A percentile compares a stretch with the other conserved stretches of the same genome.
These are phyloP conservation scores for Kwoniella newhampshirensis DNA, from an alignment of 768 basidiomycete genomes.

Conservation along the genomic window DNA sequence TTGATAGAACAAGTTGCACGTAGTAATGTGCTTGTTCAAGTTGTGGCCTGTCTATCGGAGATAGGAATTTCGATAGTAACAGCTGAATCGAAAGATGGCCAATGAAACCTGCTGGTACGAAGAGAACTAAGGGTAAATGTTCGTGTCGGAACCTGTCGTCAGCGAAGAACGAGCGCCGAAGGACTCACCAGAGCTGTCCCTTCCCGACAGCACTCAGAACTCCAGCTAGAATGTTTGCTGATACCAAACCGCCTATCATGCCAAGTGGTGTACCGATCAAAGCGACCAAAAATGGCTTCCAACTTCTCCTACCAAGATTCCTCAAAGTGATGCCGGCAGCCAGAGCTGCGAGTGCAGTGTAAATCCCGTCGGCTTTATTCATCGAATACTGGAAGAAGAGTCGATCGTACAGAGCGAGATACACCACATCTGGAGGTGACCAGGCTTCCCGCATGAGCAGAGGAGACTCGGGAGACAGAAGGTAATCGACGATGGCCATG, in stretches of 20 bases:
- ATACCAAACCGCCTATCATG: slow-evolving; percentile 62
- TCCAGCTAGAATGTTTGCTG: slow-evolving; percentile 70
- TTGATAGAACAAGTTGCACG: slow-evolving; percentile 62
- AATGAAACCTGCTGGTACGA: slow-evolving; percentile 70
- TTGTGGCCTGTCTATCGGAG: slow-evolving; percentile 56
- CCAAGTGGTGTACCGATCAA: slow-evolving; percentile 59
- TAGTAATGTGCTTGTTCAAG: slow-evolving; percentile 66
- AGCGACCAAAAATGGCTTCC: slow-evolving; percentile 55
- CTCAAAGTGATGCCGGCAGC: slow-evolving; percentile 57
- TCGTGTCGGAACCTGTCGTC: slow-evolving; percentile 65
- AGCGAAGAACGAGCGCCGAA: slow-evolving; percentile 15
- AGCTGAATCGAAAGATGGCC: slow-evolving; percentile 69
- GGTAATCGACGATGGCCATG: slow-evolving; percentile 71
- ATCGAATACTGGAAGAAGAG: slow-evolving; percentile 72
- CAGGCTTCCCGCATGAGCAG: slow-evolving; percentile 56
- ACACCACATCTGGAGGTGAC: slow-evolving; percentile 65
- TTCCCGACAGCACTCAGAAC: slow-evolving; percentile 67
- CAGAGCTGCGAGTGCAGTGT: slow-evolving; percentile 56
- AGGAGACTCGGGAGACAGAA: slow-evolving; percentile 64
- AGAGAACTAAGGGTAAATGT: slow-evolving; percentile 65
- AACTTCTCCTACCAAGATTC: slow-evolving; percentile 30
- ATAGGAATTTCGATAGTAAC: slow-evolving; percentile 54
- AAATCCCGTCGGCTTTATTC: slow-evolving; percentile 66
- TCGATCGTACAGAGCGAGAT: slow-evolving; percentile 67
- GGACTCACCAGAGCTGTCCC: slow-evolving; percentile 68